Evolutionary conservation across 2,329 filamentous ascomycete species (phyloP), one percentile per base, ranked within the genome.

Genomic region (Phyllosticta paracitricarpa): DNA sequence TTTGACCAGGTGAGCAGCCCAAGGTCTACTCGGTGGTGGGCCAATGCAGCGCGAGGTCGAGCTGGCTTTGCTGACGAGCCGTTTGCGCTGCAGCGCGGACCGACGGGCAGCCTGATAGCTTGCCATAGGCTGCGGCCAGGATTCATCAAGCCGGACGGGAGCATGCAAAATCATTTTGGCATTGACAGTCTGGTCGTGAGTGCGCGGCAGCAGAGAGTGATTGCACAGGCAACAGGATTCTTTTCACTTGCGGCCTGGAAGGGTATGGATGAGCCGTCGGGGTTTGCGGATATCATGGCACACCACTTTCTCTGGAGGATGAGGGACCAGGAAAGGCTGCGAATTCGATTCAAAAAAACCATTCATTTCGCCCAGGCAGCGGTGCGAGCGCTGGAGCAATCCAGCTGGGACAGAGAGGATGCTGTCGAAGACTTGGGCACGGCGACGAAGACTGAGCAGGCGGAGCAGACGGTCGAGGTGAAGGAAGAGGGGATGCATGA

Each of bases 161-260:
- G 14, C 40, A 19, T 48, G 40, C 40, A 48, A 17, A 48, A 48
- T 7, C 6, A 4, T 0, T 48, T 48, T n/a, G 4, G 2, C 40
- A 48, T 48, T 48, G 40, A 48, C 40, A 48, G 40, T n/a, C 40
- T n/a, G 17, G 40, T 48, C 2, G 12, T 48, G 40, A 48, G 40
- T 17, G 40, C 40, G 40, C 14, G 14, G 17, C 40, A 48, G 40
- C 14, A 73, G 70, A 8, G 84, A 90, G 65, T 94, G 90, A 90
- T 78, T 88, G 53, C 82, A 84, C 75, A 94, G 61, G 75, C 89
- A 30, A 88, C 86, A 0, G 89, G 89, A 0, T 85, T 84, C 62
- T 88, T 93, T 68, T 89, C 90, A 0, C 95, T 85, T 71, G 73
- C 94, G 64, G 89, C 86, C 0, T 81, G 79, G 10, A 78, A 80